Percentiles rank a stretch among this genome's conserved stretches.
Conservation (phyloP, 2,329 filamentous ascomycete genomes). For the Pyrenochaeta sp. region DNA sequence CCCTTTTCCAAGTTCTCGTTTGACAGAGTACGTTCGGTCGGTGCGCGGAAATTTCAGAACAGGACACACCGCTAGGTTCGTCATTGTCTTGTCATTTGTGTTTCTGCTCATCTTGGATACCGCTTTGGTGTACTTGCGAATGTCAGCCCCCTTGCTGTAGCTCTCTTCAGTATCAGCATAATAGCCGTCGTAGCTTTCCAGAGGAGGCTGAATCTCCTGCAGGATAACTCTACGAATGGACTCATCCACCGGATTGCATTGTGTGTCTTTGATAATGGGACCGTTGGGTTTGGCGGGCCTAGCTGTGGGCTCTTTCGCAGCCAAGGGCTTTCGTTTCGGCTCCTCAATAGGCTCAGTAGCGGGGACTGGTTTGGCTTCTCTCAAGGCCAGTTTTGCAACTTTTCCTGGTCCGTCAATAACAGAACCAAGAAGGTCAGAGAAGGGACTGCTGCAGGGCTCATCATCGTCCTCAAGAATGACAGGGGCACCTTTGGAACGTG, state of each 20-base stretch:
- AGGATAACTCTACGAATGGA: constrained; percentile 77
- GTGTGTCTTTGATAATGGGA: constrained; percentile 78
- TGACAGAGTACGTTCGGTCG: constrained; percentile 75
- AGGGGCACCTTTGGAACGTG: constrained; percentile 59
- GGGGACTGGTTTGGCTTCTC: constrained; percentile 49
- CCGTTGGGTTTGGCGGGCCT: constrained; percentile 60
- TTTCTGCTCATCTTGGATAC: constrained; percentile 63
- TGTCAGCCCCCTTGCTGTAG: constrained; percentile 74
- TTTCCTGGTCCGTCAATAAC: constrained; percentile 51
- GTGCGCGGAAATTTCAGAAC: constrained; percentile 72
- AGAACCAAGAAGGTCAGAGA: constrained; percentile 69
- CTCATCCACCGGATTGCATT: constrained; percentile 91
- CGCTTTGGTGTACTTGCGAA: constrained; percentile 81
- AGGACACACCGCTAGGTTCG: constrained; percentile 66
- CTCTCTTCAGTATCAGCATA: constrained; percentile 71
- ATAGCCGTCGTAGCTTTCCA: constrained; percentile 80
- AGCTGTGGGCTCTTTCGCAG: constrained; percentile 50
- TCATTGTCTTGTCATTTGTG: constrained; percentile 66
- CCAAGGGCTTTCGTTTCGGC: constrained; percentile 21
- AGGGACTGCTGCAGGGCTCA: constrained; percentile 72
- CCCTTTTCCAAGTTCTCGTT: constrained; percentile 86
- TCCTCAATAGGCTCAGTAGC: constrained; percentile 28
- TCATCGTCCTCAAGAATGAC: constrained; percentile 49
- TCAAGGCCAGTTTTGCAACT: constrained; percentile 61
- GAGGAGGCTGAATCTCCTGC: constrained; percentile 72